A percentile compares a stretch with the other conserved stretches of the same genome.
These are phyloP conservation scores for Trichophyton rubrum DNA, from an alignment of 2,329 filamentous ascomycete genomes.

Conservation along the genomic window DNA sequence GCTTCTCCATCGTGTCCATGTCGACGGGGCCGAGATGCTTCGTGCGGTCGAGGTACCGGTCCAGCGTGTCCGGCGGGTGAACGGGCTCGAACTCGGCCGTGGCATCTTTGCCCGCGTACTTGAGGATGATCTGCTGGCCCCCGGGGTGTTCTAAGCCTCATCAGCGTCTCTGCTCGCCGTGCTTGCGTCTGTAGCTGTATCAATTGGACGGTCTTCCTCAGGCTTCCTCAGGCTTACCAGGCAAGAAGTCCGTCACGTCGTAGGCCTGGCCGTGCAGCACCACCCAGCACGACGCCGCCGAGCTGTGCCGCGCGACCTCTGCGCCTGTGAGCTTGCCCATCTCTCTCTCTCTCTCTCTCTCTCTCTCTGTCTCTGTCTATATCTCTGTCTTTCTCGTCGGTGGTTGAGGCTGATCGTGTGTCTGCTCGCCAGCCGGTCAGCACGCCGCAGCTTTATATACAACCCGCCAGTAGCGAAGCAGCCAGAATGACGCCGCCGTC, in stretches of 20 bases:
- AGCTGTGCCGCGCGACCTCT: constrained; percentile 62
- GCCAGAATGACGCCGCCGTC: too few relatives aligned
- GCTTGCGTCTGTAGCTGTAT: background rate
- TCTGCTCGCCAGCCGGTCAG: background rate
- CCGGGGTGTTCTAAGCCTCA: constrained; percentile 61
- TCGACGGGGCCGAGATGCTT: constrained; percentile 87
- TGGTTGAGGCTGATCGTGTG: background rate
- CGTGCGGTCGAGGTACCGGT: constrained; percentile 64
- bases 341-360: background rate
- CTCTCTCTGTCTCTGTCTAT: too few relatives aligned
- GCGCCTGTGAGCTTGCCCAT: constrained; percentile 35
- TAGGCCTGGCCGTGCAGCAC: constrained; percentile 80
- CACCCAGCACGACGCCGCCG: constrained; percentile 77
- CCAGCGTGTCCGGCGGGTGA: constrained; percentile 73
- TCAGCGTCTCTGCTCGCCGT: background rate
- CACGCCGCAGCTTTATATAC: background rate
- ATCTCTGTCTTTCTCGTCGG: too few relatives aligned
- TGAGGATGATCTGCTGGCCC: constrained; percentile 83
- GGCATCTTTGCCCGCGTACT: constrained; percentile 91
- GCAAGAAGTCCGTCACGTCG: constrained; percentile 82
- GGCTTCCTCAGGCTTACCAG: too few relatives aligned
- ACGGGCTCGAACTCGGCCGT: constrained; percentile 88
- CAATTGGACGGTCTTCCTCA: too few relatives aligned
- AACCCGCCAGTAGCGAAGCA: too few relatives aligned
- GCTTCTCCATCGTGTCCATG: constrained; percentile 65